These are phyloP conservation scores for Trypanosoma rangeli DNA, from an alignment of 208 protist genomes.

Conservation along the genomic window DNA sequence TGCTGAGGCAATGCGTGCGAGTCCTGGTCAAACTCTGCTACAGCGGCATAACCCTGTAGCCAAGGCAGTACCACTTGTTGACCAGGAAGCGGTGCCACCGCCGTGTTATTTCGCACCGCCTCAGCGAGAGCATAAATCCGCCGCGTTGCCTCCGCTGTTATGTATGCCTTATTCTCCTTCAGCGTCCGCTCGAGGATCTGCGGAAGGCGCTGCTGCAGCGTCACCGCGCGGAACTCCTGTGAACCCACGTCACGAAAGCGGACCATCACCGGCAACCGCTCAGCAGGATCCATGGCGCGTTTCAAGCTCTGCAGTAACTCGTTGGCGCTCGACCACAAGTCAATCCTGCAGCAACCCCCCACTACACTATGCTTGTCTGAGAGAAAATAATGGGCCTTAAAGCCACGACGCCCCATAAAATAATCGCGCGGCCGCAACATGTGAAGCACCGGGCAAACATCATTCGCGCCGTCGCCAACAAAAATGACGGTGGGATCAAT, in stretches of 20 bases:
- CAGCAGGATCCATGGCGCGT: constrained; percentile 34
- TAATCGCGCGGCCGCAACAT: constrained; percentile 77
- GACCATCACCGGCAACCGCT: constrained; percentile 71
- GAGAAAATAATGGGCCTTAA: constrained; percentile 58
- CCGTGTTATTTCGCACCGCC: constrained; percentile 35
- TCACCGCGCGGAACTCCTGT: constrained; percentile 75
- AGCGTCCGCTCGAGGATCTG: constrained; percentile 56
- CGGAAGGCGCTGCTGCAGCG: constrained; percentile 57
- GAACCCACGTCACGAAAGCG: constrained; percentile 66
- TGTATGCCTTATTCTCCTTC: constrained; percentile 30
- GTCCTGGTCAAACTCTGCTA: constrained; percentile 37
- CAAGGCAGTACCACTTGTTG: constrained; percentile 57
- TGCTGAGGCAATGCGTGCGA: background rate
- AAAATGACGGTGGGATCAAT: constrained; percentile 88
- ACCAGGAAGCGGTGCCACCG: constrained; percentile 68
- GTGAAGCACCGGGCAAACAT: constrained; percentile 83
- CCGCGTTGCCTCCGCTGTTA: constrained; percentile 24
- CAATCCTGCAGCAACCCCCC: constrained; percentile 77
- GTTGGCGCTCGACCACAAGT: constrained; percentile 60
- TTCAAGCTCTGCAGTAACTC: constrained; percentile 70
- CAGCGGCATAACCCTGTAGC: constrained; percentile 73
- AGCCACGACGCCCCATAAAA: constrained; percentile 69
- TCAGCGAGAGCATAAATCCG: constrained; percentile 41
- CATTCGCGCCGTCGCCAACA: constrained; percentile 83
- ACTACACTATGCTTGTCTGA: constrained; percentile 18